Evolutionary conservation across 2,329 filamentous ascomycete genomes (phyloP), one percentile per base, ranked within the genome.

Genomic region (Ascochyta clinopodiicola): DNA sequence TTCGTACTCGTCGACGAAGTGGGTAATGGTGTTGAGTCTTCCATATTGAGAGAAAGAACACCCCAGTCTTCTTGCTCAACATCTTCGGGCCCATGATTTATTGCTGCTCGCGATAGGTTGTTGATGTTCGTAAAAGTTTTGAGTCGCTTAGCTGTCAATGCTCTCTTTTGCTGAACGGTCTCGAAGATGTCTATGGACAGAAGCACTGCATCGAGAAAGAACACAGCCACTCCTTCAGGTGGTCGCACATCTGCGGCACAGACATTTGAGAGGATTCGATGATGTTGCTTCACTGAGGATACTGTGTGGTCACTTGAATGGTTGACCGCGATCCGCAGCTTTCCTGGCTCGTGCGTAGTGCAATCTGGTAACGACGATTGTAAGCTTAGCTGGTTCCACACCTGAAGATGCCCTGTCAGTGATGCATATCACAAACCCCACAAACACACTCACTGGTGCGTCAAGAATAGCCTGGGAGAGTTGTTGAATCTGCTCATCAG

Each of bases 371-470:
- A 44, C 3, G 64, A 63, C 7, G 68, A 62, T 10, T 51, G 51
- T 22, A 77, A 57, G 25, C 61, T 60, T 22, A 77, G 48, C 46
- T 77, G 74, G 6, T 49, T 43, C 76, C 75, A 78, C 19, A 72
- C 60, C 75, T 77, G 24, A 1, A 24, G 15, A 8, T 1, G 3
- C n/a, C 1, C 29, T 22, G 24, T 59, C 2, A 44, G 43, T 4
- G 17, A 10, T 7, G 34, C 7, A 10, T 1, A 4, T 4, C 6
- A n/a, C 21, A 12, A 25, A 27, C 6, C 21, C 24, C 25, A 19
- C 13, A 19, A 10, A 24, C 6, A 7, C 25, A 64, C 67, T 45
- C 61, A 73, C 74, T 27, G 70, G 67, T 29, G 72, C 74, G 42
- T 57, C 53, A 21, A 69, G 45, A 35, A 76, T 62, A 9, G 54